Conservation (phyloP, 202 grass and related monocot genomes). For the Dendrocalamus latiflorus region DNA sequence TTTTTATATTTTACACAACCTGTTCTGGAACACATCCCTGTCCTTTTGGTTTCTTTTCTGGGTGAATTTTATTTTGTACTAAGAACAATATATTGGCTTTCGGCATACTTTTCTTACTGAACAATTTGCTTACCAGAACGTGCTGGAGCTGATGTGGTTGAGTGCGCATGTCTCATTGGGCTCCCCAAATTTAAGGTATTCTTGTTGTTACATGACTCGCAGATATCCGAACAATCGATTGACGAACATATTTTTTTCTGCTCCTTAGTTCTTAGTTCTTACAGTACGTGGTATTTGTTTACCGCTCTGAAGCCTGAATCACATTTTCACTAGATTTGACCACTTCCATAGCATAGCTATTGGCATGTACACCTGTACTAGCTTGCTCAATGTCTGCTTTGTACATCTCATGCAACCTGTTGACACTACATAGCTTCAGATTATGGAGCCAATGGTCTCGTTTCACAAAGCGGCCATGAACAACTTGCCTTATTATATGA, state of each 20-base stretch:
- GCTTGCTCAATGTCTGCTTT: not conserved
- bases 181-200: constrained; percentile 85
- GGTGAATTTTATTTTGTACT: not conserved
- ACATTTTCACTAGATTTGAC: not conserved
- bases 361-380: not conserved
- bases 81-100: not conserved
- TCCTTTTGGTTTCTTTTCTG: not conserved
- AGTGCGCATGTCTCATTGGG: constrained; percentile 80
- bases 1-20: not conserved
- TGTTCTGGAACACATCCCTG: not conserved
- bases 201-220: not conserved
- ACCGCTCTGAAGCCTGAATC: not conserved
- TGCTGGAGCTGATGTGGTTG: constrained; percentile 66
- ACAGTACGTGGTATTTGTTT: not conserved
- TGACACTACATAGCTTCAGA: not conserved
- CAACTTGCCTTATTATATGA: constrained; percentile 1
- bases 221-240: not conserved
- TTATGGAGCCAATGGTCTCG: not conserved
- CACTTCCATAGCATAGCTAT: not conserved
- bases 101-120: not conserved
- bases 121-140: constrained; percentile 52
- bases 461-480: not conserved
- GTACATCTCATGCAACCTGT: constrained; percentile 1
- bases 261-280: not conserved
- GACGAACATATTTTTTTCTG: not conserved